These are phyloP conservation scores for Panicum virgatum DNA, from an alignment of 202 grass and related monocot species.

Conservation along the genomic window DNA sequence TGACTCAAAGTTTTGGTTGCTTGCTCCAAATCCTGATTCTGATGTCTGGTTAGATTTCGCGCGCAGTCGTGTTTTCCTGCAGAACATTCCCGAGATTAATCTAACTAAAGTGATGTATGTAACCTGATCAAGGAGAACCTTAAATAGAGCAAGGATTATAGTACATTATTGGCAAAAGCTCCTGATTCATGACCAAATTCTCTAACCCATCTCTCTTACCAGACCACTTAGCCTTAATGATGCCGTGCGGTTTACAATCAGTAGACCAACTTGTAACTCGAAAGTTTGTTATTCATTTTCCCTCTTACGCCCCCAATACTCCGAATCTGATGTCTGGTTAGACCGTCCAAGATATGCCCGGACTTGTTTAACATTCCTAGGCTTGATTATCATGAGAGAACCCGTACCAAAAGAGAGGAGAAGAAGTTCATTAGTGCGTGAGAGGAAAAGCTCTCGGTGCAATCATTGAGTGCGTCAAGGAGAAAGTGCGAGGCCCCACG, in stretches of 20 bases:
- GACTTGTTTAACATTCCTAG: background rate
- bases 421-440: background rate
- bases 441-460: background rate
- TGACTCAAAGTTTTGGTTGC: slow-evolving; percentile 13
- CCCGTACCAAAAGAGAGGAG: background rate
- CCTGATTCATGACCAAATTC: slow-evolving; percentile 3
- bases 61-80: background rate
- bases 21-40: slow-evolving; percentile 11
- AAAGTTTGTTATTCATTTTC: slow-evolving; percentile 16
- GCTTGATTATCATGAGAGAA: background rate
- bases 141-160: background rate
- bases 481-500: slow-evolving; percentile 36
- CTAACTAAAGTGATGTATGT: background rate
- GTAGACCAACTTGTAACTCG: slow-evolving; percentile 17
- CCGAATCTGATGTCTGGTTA: slow-evolving; percentile 8
- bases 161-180: background rate
- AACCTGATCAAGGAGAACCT: background rate
- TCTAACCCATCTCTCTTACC: background rate
- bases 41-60: background rate
- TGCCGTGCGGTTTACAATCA: background rate
- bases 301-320: background rate
- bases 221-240: slow-evolving; percentile 33
- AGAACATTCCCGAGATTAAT: background rate
- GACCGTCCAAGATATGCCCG: slow-evolving; percentile 12
- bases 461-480: slow-evolving; percentile 33